phyloP scores from a whole-genome alignment of 805 yeast species.

The Zygoascus bituminiphila region DNA sequence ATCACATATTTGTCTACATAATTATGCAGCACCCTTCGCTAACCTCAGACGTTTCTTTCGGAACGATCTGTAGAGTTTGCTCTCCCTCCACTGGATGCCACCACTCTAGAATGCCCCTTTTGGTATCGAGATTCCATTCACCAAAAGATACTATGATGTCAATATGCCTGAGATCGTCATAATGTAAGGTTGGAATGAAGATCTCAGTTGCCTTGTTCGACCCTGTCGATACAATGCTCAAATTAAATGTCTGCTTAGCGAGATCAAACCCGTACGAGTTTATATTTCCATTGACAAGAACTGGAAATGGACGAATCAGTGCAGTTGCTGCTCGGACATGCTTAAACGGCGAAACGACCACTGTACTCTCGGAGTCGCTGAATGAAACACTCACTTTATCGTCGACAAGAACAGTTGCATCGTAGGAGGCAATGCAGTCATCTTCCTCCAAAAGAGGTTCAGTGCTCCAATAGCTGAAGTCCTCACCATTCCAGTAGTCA shows the following conservation, averaged over 20 bases:
- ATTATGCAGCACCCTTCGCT: background rate
- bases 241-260: slow-evolving; percentile 36
- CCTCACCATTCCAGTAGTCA: slow-evolving; percentile 90
- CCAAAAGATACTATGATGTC: slow-evolving; percentile 52
- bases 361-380: background rate
- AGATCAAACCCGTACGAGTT: slow-evolving; percentile 52
- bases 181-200: slow-evolving; percentile 68
- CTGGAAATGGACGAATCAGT: slow-evolving; percentile 67
- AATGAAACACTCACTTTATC: background rate
- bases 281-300: slow-evolving; percentile 54
- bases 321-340: slow-evolving; percentile 62
- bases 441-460: slow-evolving; percentile 15
- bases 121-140: slow-evolving; percentile 41
- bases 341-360: background rate
- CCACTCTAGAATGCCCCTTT: slow-evolving; percentile 61
- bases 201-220: slow-evolving; percentile 45
- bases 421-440: background rate
- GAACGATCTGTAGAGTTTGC: background rate
- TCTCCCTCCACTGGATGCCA: slow-evolving; percentile 34
- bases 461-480: slow-evolving; percentile 74
- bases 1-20: background rate
- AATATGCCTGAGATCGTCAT: slow-evolving; percentile 37
- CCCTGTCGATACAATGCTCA: slow-evolving; percentile 24
- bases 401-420: background rate
- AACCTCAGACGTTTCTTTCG: background rate